Base-by-base conservation (phyloP, 75 land plant genomes). In the Pinus albicaulis region DNA sequence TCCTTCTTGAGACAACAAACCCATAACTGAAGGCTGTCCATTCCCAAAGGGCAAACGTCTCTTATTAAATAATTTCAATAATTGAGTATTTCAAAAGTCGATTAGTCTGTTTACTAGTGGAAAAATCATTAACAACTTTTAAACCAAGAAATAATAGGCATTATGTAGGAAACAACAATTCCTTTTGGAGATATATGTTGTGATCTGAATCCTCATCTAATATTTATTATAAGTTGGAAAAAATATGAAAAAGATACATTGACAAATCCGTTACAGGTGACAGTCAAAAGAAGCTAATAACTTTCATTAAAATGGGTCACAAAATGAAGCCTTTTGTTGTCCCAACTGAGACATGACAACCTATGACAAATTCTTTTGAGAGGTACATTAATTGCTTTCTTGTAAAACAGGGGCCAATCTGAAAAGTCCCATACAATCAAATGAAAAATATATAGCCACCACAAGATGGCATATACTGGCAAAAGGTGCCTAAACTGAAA, bases 281-380 rank as follows among this genome's bases (percentile, higher is more conserved):
- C 25, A 2, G 34, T 20, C 53, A 68, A 38, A 41, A 68, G 48
- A n/a, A 68, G 3, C 20, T 28, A 15, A 3, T 5, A 4, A 7
- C 10, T 7, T 44, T 41, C 20, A 16, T 6, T n/a, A 34, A 68
- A 68, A 41, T n/a, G 24, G 71, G 0, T 68, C 71, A 68, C 52
- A 68, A n/a, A 68, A 8, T 68, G n/a, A n/a, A n/a, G 71, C 0
- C 1, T 36, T 68, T 68, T 19, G 12, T 23, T 68, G 23, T 68
- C 20, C 28, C 4, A n/a, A 41, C 41, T 68, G 48, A 41, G 41
- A n/a, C 23, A 68, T n/a, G 28, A 23, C 3, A 68, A 68, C n/a
- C 71, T n/a, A 68, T 44, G 19, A 65, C 44, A 5, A n/a, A 66
- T 68, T 19, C 48, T 41, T 31, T 44, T 68, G 71, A 68, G 44